Base-by-base conservation (phyloP, 495 filamentous ascomycete species). In the Penicillium macrosclerotiorum region DNA sequence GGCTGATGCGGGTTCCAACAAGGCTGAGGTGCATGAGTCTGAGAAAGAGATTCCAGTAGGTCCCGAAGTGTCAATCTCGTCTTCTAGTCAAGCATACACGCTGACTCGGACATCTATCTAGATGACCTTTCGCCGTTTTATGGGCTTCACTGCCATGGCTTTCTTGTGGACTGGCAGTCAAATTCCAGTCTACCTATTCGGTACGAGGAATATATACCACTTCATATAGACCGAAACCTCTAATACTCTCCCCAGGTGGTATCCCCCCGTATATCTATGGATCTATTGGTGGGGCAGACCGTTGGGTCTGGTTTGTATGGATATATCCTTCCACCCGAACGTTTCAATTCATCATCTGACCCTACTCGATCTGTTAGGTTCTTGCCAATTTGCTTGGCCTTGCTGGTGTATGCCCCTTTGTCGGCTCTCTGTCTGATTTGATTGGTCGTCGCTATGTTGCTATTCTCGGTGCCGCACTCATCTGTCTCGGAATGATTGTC, bases 261-360 rank as follows among this genome's bases (percentile, higher is more conserved):
- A 76, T 83, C 44, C 80, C 80, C 23, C 82, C 82, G 0, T 75
- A 79, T 57, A 83, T 89, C 37, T 86, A 86, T 56, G 55, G 63
- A 8, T 75, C 80, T 13, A 81, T 89, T 50, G 84, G 83, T 16
- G 85, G 84, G 33, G 57, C 71, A 8, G 79, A 84, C 57, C 67
- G 81, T 52, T 88, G 80, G 79, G 72, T 85, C n/a, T 88, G 85
- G 85, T 81, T 88, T 69, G 76, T 76, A 57, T 27, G 73, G n/a
- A n/a, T 47, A 43, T 2, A 37, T 13, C 18, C 17, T n/a, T 7
- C 16, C 16, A 11, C 2, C 22, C 2, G 12, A 20, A 9, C 5
- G 5, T 4, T 4, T 18, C 13, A 4, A 27, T 35, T 9, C 13
- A 31, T 8, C 46, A 14, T 47, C 36, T 45, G 24, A 45, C 4